These are phyloP conservation scores for Fonsecaea monophora DNA, from an alignment of 2,329 filamentous ascomycete species.

Conservation along the genomic window DNA sequence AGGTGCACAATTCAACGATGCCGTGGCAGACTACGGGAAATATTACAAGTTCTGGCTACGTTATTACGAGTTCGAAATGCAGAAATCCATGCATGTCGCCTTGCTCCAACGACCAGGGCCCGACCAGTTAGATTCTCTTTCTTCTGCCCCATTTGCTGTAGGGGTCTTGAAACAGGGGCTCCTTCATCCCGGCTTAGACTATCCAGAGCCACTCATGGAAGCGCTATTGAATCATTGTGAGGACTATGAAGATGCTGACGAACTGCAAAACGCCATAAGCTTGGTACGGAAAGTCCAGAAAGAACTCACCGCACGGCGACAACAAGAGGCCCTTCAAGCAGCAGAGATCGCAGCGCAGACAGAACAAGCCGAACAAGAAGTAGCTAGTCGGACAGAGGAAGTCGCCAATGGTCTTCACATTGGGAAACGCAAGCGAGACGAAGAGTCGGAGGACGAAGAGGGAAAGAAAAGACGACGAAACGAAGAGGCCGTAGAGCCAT, in stretches of 20 bases:
- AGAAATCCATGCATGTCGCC: slow-evolving; percentile 67
- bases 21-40: slow-evolving; percentile 72
- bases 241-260: slow-evolving; percentile 81
- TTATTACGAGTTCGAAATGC: slow-evolving; percentile 92
- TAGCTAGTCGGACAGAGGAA: slow-evolving; percentile 37
- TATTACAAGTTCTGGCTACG: slow-evolving; percentile 93
- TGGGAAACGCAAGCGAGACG: slow-evolving; percentile 78
- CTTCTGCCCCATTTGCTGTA: slow-evolving; percentile 76
- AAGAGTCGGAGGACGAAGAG: slow-evolving; percentile 59
- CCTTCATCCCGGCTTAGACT: slow-evolving; percentile 57
- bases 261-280: slow-evolving; percentile 75
- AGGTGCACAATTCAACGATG: slow-evolving; percentile 75
- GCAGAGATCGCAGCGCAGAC: slow-evolving; percentile 49
- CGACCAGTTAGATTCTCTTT: slow-evolving; percentile 62
- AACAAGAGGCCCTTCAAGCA: slow-evolving; percentile 68
- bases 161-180: slow-evolving; percentile 76
- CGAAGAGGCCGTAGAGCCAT: slow-evolving; percentile 46
- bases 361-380: slow-evolving; percentile 42
- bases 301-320: slow-evolving; percentile 67
- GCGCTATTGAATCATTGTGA: slow-evolving; percentile 69
- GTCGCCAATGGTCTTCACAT: slow-evolving; percentile 41
- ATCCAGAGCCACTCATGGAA: slow-evolving; percentile 59
- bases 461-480: slow-evolving; percentile 71
- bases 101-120: slow-evolving; percentile 59
- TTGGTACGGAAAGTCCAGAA: slow-evolving; percentile 73